Evolutionary conservation across 257 asterid genomes (phyloP).

Genomic region (Solanum lignicaule): DNA sequence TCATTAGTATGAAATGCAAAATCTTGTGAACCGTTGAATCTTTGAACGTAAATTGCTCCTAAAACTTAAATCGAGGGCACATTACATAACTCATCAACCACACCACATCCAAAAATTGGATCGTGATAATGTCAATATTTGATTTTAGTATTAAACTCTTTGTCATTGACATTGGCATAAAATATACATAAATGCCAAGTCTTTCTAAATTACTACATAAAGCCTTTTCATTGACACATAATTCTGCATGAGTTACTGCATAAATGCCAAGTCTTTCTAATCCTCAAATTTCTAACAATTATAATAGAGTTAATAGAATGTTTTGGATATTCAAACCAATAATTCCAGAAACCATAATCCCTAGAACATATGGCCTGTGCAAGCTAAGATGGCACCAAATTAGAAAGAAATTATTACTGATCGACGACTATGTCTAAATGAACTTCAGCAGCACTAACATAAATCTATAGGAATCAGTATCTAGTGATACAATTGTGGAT

Average conservation of each 20-base stretch:
- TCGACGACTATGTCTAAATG: background rate
- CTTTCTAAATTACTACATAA: too few relatives aligned
- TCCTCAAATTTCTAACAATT: too few relatives aligned
- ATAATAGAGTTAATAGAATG: too few relatives aligned
- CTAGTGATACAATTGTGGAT: background rate
- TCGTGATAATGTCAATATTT: background rate
- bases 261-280: too few relatives aligned
- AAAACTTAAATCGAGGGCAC: background rate
- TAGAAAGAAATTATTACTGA: background rate
- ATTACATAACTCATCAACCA: background rate
- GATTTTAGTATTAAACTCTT: background rate
- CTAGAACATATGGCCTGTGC: slow-evolving; percentile 19
- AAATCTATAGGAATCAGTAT: background rate
- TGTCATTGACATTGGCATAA: background rate
- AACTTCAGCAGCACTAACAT: background rate
- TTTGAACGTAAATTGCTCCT: background rate
- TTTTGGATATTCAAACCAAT: too few relatives aligned
- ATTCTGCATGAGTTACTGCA: too few relatives aligned
- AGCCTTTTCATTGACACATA: too few relatives aligned
- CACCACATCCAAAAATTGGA: background rate
- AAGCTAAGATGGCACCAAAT: background rate
- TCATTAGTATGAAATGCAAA: too few relatives aligned
- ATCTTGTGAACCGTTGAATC: background rate
- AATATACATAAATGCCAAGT: background rate
- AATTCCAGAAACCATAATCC: background rate